Evolutionary conservation across 2,329 filamentous ascomycete species (phyloP).

Genomic region (Phyllosticta citribraziliensis): DNA sequence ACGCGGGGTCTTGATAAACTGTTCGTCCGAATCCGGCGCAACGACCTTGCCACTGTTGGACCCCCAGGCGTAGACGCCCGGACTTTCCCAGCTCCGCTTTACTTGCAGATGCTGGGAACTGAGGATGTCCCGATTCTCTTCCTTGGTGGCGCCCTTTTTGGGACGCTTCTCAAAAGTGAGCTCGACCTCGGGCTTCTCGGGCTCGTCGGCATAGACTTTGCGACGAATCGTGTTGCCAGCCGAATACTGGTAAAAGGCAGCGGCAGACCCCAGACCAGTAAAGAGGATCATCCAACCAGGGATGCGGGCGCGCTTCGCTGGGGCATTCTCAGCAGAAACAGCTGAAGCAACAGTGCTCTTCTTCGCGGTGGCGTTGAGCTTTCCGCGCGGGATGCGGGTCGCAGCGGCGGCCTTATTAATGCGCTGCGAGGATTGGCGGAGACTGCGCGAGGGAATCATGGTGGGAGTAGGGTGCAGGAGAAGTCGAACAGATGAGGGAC

Average conservation of each 20-base stretch:
- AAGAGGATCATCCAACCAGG: constrained; percentile 34
- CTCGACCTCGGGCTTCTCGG: constrained; percentile 26
- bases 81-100: constrained; percentile 68
- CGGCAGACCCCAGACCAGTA: constrained; percentile 33
- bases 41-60: constrained; percentile 78
- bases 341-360: neutral
- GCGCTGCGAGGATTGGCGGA: constrained; percentile 9
- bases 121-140: constrained; percentile 65
- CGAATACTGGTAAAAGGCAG: constrained; percentile 18
- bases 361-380: neutral
- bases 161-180: constrained; percentile 57
- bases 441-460: constrained; percentile 8
- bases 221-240: constrained; percentile 15
- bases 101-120: constrained; percentile 84
- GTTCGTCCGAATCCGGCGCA: constrained; percentile 70
- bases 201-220: constrained; percentile 40
- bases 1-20: constrained; percentile 67
- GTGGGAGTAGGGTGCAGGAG: neutral
- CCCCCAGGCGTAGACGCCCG: constrained; percentile 90
- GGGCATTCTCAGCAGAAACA: neutral
- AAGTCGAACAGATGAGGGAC: neutral
- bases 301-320: constrained; percentile 14
- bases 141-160: constrained; percentile 46
- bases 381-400: neutral
- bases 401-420: constrained; percentile 8